Evolutionary conservation across 2,329 filamentous ascomycete species (phyloP).

Genomic region (Rhynchosporium agropyri): DNA sequence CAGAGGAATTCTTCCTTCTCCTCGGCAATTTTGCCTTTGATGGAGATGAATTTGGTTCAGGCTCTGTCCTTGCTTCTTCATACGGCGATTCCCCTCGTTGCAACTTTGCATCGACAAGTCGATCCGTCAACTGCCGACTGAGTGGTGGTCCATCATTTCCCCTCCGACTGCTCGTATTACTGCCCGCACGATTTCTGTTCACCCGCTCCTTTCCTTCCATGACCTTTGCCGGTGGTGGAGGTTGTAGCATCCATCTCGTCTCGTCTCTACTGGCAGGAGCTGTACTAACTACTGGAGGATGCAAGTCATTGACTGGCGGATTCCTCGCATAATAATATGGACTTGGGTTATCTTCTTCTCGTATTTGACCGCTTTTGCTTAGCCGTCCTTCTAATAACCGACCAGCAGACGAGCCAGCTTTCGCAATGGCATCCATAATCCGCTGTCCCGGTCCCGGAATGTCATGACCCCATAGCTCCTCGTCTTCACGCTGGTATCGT

Average conservation of each 20-base stretch:
- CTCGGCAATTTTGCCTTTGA: constrained; percentile 28
- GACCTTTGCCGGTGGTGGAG: constrained; percentile 83
- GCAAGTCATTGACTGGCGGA: constrained; percentile 82
- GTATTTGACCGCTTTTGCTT: constrained; percentile 40
- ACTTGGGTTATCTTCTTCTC: constrained; percentile 43
- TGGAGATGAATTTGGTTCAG: constrained; percentile 23
- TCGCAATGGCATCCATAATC: constrained; percentile 51
- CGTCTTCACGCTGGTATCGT: constrained; percentile 84
- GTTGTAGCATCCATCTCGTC: constrained; percentile 89
- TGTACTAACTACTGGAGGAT: constrained; percentile 81
- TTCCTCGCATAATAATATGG: constrained; percentile 47
- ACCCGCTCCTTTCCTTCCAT: constrained; percentile 86
- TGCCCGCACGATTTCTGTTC: constrained; percentile 55
- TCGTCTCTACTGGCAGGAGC: constrained; percentile 70
- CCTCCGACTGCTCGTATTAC: constrained; percentile 49
- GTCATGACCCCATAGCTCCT: constrained; percentile 78
- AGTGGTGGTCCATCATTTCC: constrained; percentile 32
- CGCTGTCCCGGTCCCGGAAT: constrained; percentile 51
- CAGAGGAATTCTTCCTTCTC: constrained; percentile 32
- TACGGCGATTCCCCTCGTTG: constrained; percentile 38
- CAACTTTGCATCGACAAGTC: constrained; percentile 39
- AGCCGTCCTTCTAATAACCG: constrained; percentile 56
- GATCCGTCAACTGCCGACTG: constrained; percentile 39
- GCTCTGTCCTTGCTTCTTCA: constrained; percentile 29
- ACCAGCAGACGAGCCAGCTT: constrained; percentile 57